Evolutionary conservation across 169 alveolate species (phyloP), one percentile per base, ranked within the genome.

Genomic region (Eimeria tenella): DNA sequence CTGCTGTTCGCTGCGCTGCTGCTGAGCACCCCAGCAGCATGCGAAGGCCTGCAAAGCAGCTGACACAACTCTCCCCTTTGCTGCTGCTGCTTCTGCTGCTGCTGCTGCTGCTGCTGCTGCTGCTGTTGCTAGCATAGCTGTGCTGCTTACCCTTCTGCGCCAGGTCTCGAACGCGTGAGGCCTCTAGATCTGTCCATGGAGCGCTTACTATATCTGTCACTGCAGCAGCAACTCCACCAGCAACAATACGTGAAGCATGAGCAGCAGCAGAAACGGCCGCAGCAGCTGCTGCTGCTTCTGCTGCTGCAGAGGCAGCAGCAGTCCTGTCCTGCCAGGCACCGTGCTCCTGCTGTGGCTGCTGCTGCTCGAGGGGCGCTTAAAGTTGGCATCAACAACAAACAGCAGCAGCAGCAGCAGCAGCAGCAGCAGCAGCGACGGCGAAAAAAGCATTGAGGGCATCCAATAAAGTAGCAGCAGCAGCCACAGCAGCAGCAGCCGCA

Each of bases 161-260:
- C 10, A 71, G 82, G 17, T n/a, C 19, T 21, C 53, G 50, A 5
- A 71, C 82, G 19, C 82, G 82, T 25, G 82, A n/a, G 23, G 82
- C 82, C 52, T 71, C 82, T 71, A 71, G 23, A 13, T 71, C 82
- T 25, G 82, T 71, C 82, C 82, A 71, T 50, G 82, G 82, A 71
- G 82, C 82, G 19, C 82, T 71, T 0, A 71, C 82, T 5, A 71
- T 71, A 7, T 71, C 82, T 5, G 82, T 71, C 49, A 71, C 82
- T 71, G 82, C 55, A 31, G 82, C 82, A 31, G 56, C 55, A 21
- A 50, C 74, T 19, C 74, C 74, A 63, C 5, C 74, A 63, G 21
- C 74, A 63, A 1, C 82, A 21, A 21, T 5, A 19, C 3, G 10
- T n/a, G n/a, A 5, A 71, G 17, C 82, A 71, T 19, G 55, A 21